These are phyloP conservation scores for Cladosporium colombiae DNA, from an alignment of 2,329 filamentous ascomycete species.

Conservation along the genomic window DNA sequence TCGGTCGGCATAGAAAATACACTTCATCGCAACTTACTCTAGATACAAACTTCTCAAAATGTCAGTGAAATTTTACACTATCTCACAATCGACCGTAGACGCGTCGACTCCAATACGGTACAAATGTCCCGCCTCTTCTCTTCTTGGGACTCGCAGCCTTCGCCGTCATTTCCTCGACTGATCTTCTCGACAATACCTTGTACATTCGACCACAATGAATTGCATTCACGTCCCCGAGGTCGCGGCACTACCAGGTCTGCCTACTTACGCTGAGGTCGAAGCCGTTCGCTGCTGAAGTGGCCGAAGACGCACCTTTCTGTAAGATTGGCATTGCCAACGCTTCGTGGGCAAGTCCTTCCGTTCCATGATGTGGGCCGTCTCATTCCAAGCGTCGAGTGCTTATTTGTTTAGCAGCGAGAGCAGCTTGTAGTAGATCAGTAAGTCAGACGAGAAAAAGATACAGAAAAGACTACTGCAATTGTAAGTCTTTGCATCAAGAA, in stretches of 20 bases:
- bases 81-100: not conserved
- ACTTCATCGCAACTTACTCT: not conserved
- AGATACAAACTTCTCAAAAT: not conserved
- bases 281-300: not conserved
- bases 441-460: not conserved
- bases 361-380: not conserved
- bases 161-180: not conserved
- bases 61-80: not conserved
- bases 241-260: not conserved
- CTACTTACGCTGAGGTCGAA: not conserved
- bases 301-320: not conserved
- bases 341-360: not conserved
- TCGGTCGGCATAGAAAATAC: not conserved
- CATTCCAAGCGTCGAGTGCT: no score
- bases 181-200: not conserved
- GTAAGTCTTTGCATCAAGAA: not conserved
- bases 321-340: not conserved
- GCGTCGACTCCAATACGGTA: not conserved
- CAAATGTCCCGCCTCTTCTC: not conserved
- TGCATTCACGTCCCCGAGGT: not conserved
- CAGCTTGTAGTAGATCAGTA: not conserved
- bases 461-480: not conserved
- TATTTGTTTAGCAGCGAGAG: not conserved
- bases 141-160: no score
- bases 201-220: not conserved